Base-by-base conservation (phyloP, 2,329 filamentous ascomycete species). In the Aspergillus alliaceus region DNA sequence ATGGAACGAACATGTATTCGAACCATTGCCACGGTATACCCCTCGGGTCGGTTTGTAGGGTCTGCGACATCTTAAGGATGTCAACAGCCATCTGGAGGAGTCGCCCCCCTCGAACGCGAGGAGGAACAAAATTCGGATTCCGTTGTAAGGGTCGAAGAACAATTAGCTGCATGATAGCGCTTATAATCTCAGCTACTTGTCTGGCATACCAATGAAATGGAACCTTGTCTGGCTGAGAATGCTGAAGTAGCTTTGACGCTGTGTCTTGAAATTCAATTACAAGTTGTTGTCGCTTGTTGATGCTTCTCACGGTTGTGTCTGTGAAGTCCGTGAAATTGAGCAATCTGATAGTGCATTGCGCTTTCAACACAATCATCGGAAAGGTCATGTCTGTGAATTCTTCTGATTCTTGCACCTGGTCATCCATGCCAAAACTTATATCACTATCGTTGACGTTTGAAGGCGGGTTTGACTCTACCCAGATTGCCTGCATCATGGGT, bases 401-500 rank as follows among this genome's bases (percentile, higher is more conserved):
- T 6, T 61, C 58, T 11, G 60, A 61, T 46, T 60, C 55, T 29
- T 51, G 54, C 4, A 63, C 49, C 2, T 59, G 61, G 2, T 44
- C 53, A n/a, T 64, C 51, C 64, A 69, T 69, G 40, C 55, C 54
- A 34, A 66, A 66, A 53, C 56, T 60, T n/a, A 71, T 61, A 31
- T 70, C 68, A 12, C 65, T 63, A 47, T 72, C 68, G 29, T 70
- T 70, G 54, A 69, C 62, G 35, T 71, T 71, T 4, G 62, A 55
- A 6, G 67, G 68, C 3, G 42, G 60, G 35, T 70, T 63, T 12
- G 64, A 62, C 32, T 68, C 52, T 12, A 72, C 49, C 68, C 69
- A 73, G 14, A 51, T 60, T 5, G 64, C 61, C 55, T 66, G 66
- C 62, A 73, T 71, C 67, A 73, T 72, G n/a, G 68, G 69, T 35